phyloP scores from a whole-genome alignment of 2,329 filamentous ascomycete species.

The Sporothrix pseudoabietina region DNA sequence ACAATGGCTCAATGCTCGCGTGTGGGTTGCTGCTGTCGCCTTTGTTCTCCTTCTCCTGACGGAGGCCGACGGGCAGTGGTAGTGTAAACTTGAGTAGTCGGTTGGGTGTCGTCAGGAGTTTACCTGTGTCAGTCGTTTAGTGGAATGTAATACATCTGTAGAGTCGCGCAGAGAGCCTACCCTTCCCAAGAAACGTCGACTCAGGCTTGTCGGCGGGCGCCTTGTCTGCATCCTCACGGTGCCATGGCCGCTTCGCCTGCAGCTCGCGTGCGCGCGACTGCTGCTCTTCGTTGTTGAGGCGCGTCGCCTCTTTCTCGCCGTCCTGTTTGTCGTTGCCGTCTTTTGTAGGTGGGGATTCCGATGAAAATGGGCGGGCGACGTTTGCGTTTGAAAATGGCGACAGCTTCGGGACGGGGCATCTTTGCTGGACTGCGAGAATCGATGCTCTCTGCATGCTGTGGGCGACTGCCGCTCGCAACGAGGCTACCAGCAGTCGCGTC shows the following conservation, averaged over 20 bases:
- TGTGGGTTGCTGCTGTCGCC: constrained; percentile 36
- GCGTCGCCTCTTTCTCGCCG: neutral
- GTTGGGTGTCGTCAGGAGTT: constrained; percentile 78
- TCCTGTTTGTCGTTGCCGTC: neutral
- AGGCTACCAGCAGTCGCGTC: neutral
- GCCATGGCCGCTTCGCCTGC: constrained; percentile 57
- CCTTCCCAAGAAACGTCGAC: constrained; percentile 39
- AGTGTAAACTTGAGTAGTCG: constrained; percentile 79
- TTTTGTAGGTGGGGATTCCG: neutral
- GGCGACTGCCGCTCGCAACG: neutral
- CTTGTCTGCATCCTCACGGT: constrained; percentile 59
- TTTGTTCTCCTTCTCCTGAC: constrained; percentile 44
- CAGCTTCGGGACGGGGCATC: neutral
- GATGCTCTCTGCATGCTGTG: neutral
- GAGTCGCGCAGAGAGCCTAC: constrained; percentile 33
- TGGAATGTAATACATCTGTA: neutral
- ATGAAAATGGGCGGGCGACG: neutral
- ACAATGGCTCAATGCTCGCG: constrained; percentile 71
- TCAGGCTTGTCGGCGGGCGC: constrained; percentile 40
- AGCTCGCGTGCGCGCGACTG: neutral
- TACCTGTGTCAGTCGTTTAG: constrained; percentile 52
- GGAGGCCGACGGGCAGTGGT: constrained; percentile 59
- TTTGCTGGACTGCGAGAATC: neutral
- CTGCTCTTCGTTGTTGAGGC: neutral
- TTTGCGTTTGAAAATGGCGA: neutral